Conservation (phyloP, 2,329 filamentous ascomycete species). For the Sporothrix variecibatus region DNA sequence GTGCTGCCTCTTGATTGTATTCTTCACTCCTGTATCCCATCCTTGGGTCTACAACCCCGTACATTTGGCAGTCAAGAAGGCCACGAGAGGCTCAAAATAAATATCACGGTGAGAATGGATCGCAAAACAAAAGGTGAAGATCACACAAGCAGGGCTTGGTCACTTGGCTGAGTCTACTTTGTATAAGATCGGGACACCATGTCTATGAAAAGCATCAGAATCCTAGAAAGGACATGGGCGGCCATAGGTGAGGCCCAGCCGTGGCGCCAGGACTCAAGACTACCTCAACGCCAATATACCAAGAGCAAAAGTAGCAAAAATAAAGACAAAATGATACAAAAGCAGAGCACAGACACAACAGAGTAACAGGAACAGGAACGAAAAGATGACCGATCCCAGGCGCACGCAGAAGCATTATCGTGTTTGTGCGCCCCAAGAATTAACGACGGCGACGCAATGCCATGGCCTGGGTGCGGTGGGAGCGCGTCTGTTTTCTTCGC, state of each 20-base stretch:
- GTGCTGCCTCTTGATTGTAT: background rate
- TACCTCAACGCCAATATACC: background rate
- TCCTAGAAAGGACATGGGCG: background rate
- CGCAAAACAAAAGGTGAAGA: background rate
- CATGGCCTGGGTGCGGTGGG: background rate
- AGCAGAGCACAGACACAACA: background rate
- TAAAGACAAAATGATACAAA: background rate
- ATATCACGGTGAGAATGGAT: background rate
- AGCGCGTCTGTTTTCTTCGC: background rate
- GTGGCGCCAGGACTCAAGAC: background rate
- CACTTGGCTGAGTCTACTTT: background rate
- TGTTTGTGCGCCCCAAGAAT: background rate
- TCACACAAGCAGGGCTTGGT: conserved; percentile 24
- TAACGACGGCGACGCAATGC: background rate
- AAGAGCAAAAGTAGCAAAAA: background rate
- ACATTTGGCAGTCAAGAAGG: background rate
- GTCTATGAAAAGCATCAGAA: background rate
- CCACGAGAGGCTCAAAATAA: background rate
- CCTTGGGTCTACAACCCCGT: background rate
- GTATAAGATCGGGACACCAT: no score
- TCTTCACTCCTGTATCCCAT: background rate
- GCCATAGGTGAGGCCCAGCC: no score
- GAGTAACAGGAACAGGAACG: background rate
- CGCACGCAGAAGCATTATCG: conserved; percentile 15
- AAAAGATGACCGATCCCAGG: background rate